phyloP scores from a whole-genome alignment of 768 basidiomycete genomes.

The Leccinum ochraceum region DNA sequence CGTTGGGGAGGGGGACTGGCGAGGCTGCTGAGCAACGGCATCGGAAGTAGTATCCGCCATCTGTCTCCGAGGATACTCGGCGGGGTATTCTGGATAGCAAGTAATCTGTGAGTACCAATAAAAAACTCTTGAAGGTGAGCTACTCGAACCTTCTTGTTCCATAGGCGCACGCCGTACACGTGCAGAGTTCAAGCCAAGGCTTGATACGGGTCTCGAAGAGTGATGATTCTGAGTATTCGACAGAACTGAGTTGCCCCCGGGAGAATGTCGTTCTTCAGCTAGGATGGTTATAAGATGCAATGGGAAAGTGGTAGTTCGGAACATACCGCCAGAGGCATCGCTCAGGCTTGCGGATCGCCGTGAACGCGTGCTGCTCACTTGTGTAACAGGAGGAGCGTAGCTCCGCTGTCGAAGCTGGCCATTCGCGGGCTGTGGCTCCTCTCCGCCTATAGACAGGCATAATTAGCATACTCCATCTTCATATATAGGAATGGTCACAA shows the following conservation, averaged over 20 bases:
- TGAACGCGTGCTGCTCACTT: conserved; percentile 53
- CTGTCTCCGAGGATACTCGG: conserved; percentile 26
- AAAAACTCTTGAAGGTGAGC: conserved; percentile 11
- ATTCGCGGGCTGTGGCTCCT: conserved; percentile 30
- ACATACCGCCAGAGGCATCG: conserved; percentile 46
- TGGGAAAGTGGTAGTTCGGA: too few species aligned
- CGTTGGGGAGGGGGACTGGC: conserved; percentile 57
- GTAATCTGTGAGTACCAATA: conserved; percentile 12
- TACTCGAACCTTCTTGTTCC: conserved; percentile 45
- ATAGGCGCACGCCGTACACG: conserved; percentile 41
- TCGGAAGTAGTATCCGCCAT: conserved; percentile 13
- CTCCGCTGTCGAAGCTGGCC: conserved; percentile 29
- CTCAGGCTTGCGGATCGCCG: conserved; percentile 79
- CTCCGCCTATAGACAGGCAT: conserved; percentile 31
- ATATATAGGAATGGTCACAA: conserved; percentile 15
- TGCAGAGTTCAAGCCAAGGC: conserved; percentile 41
- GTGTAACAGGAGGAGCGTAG: conserved; percentile 27
- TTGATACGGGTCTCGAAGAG: conserved; percentile 44
- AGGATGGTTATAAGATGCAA: conserved; percentile 19
- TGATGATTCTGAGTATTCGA: conserved; percentile 24
- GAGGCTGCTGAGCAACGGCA: conserved; percentile 32
- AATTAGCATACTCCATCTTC: conserved; percentile 19
- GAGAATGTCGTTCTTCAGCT: conserved; percentile 33
- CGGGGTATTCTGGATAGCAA: conserved; percentile 26
- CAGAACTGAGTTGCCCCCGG: conserved; percentile 17